Evolutionary conservation across 129 eudicot genomes (phyloP).

Genomic region (Artemisia tridentata): DNA sequence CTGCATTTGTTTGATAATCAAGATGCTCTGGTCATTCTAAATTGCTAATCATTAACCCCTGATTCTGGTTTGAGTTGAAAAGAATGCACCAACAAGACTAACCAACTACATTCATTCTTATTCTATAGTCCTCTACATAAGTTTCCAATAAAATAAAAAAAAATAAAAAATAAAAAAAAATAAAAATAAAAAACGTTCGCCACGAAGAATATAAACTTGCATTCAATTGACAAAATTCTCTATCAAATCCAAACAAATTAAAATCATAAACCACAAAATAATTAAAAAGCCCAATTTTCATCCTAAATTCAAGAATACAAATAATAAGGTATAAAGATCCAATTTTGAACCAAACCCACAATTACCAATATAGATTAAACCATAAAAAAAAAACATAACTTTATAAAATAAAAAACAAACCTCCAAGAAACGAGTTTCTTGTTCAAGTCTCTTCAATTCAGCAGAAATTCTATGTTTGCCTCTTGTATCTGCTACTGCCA

Average conservation of each 20-base stretch:
- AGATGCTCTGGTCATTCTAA: no score
- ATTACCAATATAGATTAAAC: constrained; percentile 18
- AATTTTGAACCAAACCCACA: constrained; percentile 24
- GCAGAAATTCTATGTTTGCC: constrained; percentile 84
- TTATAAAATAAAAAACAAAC: constrained; percentile 27
- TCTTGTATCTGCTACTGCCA: constrained; percentile 49
- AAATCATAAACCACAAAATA: constrained; percentile 13
- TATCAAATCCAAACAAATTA: not conserved
- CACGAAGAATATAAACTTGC: no score
- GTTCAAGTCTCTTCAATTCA: constrained; percentile 81
- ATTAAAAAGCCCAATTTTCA: not conserved
- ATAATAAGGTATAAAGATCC: constrained; percentile 16
- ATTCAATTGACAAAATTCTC: not conserved
- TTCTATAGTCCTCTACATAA: no score
- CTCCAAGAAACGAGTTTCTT: constrained; percentile 75
- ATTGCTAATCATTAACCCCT: no score
- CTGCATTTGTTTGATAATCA: no score
- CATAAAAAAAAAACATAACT: not conserved
- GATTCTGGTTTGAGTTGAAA: not conserved
- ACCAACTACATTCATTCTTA: constrained; percentile 5
- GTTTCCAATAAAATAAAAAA: no score
- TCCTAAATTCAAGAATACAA: constrained; percentile 11
- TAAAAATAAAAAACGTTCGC: no score
- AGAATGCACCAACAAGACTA: constrained; percentile 4
- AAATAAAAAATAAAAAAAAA: no score